Base-by-base conservation (phyloP, 129 eudicot species). In the Oenanthe sinensis region DNA sequence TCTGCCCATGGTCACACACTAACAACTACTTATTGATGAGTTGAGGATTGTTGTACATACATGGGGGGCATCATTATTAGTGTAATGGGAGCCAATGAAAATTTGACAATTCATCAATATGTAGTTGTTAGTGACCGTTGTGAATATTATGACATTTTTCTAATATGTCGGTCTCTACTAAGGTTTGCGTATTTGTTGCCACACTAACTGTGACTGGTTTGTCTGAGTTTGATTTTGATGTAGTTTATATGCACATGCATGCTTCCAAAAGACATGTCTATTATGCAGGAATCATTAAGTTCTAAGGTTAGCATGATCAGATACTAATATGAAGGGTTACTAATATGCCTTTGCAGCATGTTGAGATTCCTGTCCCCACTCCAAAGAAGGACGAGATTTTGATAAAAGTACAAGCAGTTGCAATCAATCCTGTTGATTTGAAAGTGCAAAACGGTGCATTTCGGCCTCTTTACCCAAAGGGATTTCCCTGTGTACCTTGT, bases 391-490 rank as follows among this genome's bases (percentile, higher is more conserved):
- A 75, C 49, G 83, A 81, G 72, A 54, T 81, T 49, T 63, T 81
- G 79, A 44, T 81, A 62, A 81, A 81, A 46, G 26, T 67, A 20
- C 75, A 75, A 44, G 83, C 79, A 26, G 83, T 72, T 9, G 37
- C 74, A 20, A 16, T 81, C n/a, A 75, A 81, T 40, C 83, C 83
- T 22, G 58, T 58, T 75, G 83, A 81, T 75, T 81, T 62, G 70
- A 81, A 81, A 49, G 49, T 75, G 40, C 88, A 81, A 75, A 85
- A 55, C 42, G 88, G 85, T 80, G 17, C 39, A 67, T 80, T 85
- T 49, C 76, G 83, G 40, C 85, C 88, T n/a, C 33, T 60, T n/a
- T 60, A 60, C 68, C 68, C 68, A 60, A 60, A 60, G 68, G 12
- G 15, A 60, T 60, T 60, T 28, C 68, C 68, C 68, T 60, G 68